phyloP scores from a whole-genome alignment of 192 early-diverging fungal genomes.

The Radiomyces spectabilis region DNA sequence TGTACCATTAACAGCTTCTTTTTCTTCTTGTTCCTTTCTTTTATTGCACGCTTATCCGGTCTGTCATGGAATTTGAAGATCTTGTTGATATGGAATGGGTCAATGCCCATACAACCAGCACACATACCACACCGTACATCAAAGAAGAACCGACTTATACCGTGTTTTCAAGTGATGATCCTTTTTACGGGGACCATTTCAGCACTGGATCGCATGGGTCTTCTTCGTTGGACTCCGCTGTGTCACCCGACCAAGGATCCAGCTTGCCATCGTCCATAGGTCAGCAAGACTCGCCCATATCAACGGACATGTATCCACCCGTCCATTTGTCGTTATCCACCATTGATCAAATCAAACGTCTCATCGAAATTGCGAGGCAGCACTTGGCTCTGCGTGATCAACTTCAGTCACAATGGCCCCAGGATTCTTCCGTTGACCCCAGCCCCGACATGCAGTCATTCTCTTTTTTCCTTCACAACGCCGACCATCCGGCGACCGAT shows the following conservation, averaged over 20 bases:
- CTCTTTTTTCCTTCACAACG: no score
- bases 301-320: no score
- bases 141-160: background rate
- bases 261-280: background rate
- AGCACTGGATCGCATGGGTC: no score
- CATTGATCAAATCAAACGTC: conserved; percentile 19
- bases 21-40: no score
- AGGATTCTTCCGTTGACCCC: no score
- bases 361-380: conserved; percentile 19
- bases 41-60: no score
- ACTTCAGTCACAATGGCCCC: no score
- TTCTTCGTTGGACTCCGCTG: background rate
- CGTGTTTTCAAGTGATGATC: background rate
- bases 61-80: conserved; percentile 20
- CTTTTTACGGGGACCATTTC: no score
- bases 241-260: background rate
- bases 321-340: no score
- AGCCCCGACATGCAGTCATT: no score
- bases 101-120: conserved; percentile 18
- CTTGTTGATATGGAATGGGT: conserved; percentile 29
- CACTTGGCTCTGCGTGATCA: conserved; percentile 20
- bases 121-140: background rate
- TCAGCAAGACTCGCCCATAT: background rate
- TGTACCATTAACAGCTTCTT: no score
- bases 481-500: no score